Base-by-base conservation (phyloP, 225 moss, liverwort and hornwort species). In the Straminergon stramineum region DNA sequence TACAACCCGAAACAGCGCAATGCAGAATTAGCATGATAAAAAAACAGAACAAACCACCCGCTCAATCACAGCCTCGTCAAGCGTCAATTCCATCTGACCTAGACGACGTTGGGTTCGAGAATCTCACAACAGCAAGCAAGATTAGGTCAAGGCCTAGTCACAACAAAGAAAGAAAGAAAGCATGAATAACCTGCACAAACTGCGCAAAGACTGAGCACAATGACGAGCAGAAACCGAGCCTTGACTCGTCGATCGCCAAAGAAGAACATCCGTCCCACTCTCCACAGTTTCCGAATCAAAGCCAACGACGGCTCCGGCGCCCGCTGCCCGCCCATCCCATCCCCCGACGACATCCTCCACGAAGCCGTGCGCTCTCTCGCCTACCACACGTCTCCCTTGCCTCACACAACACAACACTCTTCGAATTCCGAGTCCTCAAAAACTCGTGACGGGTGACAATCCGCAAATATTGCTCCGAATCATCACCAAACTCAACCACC, bases 201-300 rank as follows among this genome's bases (percentile, higher is more conserved):
- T 37, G 93, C 88, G 90, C 93, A 93, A 53, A 93, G 83, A 5
- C 62, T n/a, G 79, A 93, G 60, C 45, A 93, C 93, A 53, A 91
- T 80, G 84, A 88, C 67, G 28, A 93, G 90, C 87, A 93, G 88
- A 68, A 90, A 90, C 14, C 93, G 91, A 21, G 91, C 93, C 79
- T 88, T 93, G 9, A 75, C 83, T 52, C 83, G 79, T n/a, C 75
- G 97, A 88, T 97, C 97, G 65, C 98, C 96, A 71, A 92, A 93
- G 88, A 98, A 98, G 86, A 91, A 98, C 84, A 98, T 92, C 55
- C 92, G 91, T 62, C 92, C 97, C 31, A 98, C 97, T 80, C 94
- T 93, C 98, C 96, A 97, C 61, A 98, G 93, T 93, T 96, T 98
- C 89, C 91, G 90, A 30, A 97, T 82, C 41, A 98, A 85, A 74